These are phyloP conservation scores for Cladosporium sp. DNA, from an alignment of 2,329 filamentous ascomycete genomes.

Conservation along the genomic window DNA sequence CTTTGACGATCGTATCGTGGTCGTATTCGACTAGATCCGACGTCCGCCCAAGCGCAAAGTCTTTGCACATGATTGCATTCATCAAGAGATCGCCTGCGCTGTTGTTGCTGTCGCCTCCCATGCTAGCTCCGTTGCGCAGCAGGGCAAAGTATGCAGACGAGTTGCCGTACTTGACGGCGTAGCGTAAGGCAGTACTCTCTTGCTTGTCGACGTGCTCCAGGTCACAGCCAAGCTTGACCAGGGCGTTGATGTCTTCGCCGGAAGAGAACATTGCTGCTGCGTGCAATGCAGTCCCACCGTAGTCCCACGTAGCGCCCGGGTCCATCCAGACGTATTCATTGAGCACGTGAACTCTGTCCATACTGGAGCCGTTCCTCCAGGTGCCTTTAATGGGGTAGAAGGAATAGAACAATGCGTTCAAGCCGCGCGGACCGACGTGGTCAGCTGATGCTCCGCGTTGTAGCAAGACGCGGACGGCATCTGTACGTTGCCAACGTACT, in stretches of 20 bases:
- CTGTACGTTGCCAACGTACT: neutral
- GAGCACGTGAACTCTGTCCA: neutral
- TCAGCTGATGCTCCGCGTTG: neutral
- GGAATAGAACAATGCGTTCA: neutral
- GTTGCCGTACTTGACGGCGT: neutral
- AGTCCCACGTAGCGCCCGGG: neutral
- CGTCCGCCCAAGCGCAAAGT: accelerated
- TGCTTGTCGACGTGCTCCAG: neutral
- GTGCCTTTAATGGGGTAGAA: neutral
- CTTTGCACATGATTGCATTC: neutral
- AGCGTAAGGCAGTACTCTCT: neutral
- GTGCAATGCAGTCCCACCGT: neutral
- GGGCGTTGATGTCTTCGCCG: neutral
- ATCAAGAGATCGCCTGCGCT: neutral
- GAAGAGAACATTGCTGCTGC: neutral
- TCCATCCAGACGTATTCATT: neutral
- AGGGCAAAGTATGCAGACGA: neutral
- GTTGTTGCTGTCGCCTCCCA: neutral
- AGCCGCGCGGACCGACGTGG: neutral
- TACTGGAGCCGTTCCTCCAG: neutral
- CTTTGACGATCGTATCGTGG: neutral
- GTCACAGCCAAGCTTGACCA: neutral
- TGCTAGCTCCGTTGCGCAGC: neutral
- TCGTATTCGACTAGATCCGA: too few relatives aligned
- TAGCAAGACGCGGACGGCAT: neutral